Evolutionary conservation across 192 early-diverging fungal genomes (phyloP), one percentile per base, ranked within the genome.

Genomic region (Coemansia sp.): DNA sequence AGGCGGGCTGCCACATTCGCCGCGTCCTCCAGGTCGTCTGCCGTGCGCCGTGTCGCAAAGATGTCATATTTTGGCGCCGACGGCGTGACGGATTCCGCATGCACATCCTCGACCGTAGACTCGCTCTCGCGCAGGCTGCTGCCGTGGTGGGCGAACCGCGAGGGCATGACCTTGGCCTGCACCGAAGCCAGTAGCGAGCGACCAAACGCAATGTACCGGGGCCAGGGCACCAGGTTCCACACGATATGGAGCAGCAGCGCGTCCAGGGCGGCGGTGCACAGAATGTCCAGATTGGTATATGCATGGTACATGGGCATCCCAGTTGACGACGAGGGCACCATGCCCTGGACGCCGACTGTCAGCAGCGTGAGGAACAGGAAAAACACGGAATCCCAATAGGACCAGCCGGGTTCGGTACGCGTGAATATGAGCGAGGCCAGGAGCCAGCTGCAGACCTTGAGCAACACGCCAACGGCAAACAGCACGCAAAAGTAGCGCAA

Each of bases 351-450:
- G 27, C 72, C 72, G 7, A 75, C 66, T 17, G 62, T 61, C 18
- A 75, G 55, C 30, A 75, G 44, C 29, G 54, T 69, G 38, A 75
- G 49, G 26, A 75, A 75, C 40, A 65, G 25, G 44, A 75, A 75
- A 31, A 65, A 38, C 51, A 75, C 39, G 20, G 64, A 60, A 42
- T 75, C 72, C 72, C 66, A 69, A 54, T 64, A 75, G 25, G 66
- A 65, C 66, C 65, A 68, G 11, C 51, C 56, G 29, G 52, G n/a
- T 37, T 69, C 66, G 8, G 66, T 69, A 20, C 47, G 50, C 27
- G 61, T 45, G 29, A 75, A 69, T 14, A 64, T 60, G 19, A 75
- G 32, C 10, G 72, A 64, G 17, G 51, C 60, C 10, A 60, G 43
- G 5, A 54, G 21, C 72, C 72, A 75, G 32, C 53, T 49, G 46